Evolutionary conservation across 768 basidiomycete species (phyloP).

Genomic region (Xerocomus potaroensis): DNA sequence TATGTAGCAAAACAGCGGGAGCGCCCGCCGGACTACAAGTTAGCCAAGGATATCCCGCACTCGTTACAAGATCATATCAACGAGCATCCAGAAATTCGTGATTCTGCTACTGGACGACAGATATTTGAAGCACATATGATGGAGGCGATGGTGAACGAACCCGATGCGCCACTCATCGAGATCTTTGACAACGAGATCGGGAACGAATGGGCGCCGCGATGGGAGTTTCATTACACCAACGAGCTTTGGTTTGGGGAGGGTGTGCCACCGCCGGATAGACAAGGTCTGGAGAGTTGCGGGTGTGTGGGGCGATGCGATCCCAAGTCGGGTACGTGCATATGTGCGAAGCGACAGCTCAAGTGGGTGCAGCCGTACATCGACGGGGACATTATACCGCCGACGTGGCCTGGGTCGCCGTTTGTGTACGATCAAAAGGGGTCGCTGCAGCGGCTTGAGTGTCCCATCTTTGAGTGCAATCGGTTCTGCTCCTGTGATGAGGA

Average conservation of each 20-base stretch:
- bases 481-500: constrained; percentile 77
- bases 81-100: constrained; percentile 37
- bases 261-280: constrained; percentile 62
- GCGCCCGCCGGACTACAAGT: constrained; percentile 21
- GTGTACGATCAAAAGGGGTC: constrained; percentile 61
- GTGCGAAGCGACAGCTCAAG: constrained; percentile 52
- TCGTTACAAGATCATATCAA: constrained; percentile 65
- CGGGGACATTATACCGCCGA: constrained; percentile 22
- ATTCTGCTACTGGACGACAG: constrained; percentile 40
- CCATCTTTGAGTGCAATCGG: constrained; percentile 85
- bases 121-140: constrained; percentile 65
- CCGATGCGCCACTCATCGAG: constrained; percentile 59
- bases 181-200: constrained; percentile 65
- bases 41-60: constrained; percentile 55
- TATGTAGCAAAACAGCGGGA: constrained; percentile 13
- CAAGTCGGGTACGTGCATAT: constrained; percentile 66
- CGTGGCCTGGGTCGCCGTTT: constrained; percentile 49
- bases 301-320: constrained; percentile 78
- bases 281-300: constrained; percentile 59
- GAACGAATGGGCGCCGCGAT: constrained; percentile 64
- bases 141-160: constrained; percentile 64
- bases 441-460: constrained; percentile 47
- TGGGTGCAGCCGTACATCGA: constrained; percentile 28
- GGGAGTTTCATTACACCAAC: constrained; percentile 89
- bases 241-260: constrained; percentile 68